Evolutionary conservation across 148 eudicot genomes (phyloP).

Genomic region (Vaccinium corymbosum): DNA sequence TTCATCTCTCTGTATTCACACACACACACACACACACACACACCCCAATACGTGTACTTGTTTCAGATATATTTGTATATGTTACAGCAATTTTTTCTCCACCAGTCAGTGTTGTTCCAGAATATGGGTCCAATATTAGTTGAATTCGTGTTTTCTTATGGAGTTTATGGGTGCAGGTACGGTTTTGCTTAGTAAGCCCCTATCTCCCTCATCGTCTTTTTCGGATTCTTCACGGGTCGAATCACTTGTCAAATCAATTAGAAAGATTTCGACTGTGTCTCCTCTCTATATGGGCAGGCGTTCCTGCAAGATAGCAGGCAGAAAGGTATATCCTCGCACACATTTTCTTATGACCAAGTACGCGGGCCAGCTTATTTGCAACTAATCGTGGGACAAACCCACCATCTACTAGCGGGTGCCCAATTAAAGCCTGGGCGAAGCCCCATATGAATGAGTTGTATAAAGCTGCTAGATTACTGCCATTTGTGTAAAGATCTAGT

Average conservation of each 20-base stretch:
- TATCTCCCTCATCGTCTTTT: conserved; percentile 36
- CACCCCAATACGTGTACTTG: neutral
- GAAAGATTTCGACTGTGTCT: conserved; percentile 63
- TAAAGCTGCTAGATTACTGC: neutral
- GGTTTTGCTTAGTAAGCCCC: conserved; percentile 24
- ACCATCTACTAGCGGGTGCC: too few species aligned
- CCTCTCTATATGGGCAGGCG: conserved; percentile 94
- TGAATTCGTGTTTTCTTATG: conserved; percentile 4
- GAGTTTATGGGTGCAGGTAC: conserved; percentile 31
- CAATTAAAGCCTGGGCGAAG: too few species aligned
- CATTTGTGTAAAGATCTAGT: neutral
- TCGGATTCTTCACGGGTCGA: conserved; percentile 30
- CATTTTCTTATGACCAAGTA: too few species aligned
- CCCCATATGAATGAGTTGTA: neutral
- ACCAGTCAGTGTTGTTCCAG: neutral
- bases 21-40: neutral
- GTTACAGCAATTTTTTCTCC: neutral
- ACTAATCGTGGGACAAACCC: too few species aligned
- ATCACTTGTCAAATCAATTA: conserved; percentile 23
- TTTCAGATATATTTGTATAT: neutral
- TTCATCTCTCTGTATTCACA: neutral
- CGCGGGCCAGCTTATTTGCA: too few species aligned
- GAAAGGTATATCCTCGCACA: conserved; percentile 50
- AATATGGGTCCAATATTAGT: neutral
- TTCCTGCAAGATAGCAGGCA: conserved; percentile 75